Base-by-base conservation (phyloP, 2,329 filamentous ascomycete species). In the Paecilomyces sp. region DNA sequence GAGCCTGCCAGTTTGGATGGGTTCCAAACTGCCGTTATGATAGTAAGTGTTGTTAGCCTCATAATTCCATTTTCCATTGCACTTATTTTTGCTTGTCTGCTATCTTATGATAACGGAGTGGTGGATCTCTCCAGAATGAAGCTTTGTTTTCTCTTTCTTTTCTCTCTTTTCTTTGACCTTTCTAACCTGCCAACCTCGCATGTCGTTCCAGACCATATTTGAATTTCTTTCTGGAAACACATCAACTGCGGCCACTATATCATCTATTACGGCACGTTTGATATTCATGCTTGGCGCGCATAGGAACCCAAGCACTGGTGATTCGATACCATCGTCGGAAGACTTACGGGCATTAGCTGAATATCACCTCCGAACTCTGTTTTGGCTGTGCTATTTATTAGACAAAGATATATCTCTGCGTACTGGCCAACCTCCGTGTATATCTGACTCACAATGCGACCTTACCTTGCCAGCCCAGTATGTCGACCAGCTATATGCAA, bases 381-480 rank as follows among this genome's bases (percentile, higher is more conserved):
- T 85, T 64, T 85, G 83, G 82, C 64, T 85, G 5, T 79, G 78
- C 62, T 85, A 83, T 59, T 74, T 74, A 1, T 68, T 83, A 9
- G 83, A 86, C 63, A 85, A 83, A 61, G 83, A 85, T n/a, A 74
- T 84, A 12, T 73, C 80, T 0, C 71, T 85, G 0, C 77, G 83
- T 3, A 82, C 78, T 0, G 81, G 82, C 0, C 81, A 83, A 55
- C 82, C 82, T 0, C 82, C 82, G 1, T 68, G 75, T 0, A 78
- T 84, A 22, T 67, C 72, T 3, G 81, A 83, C 57, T 78, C 81
- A 15, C 78, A 82, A 58, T 84, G 82, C 62, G 81, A 84, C 63
- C 70, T 84, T 13, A 78, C 79, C 0, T 68, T 84, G 2, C 81
- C 82, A 0, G 69, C 74, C 0, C 69, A 69, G 1, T 79, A 79